A percentile compares a stretch with the other conserved stretches of the same genome.
These are phyloP conservation scores for Rasamsonia emersonii DNA, from an alignment of 2,329 filamentous ascomycete species.

Conservation along the genomic window DNA sequence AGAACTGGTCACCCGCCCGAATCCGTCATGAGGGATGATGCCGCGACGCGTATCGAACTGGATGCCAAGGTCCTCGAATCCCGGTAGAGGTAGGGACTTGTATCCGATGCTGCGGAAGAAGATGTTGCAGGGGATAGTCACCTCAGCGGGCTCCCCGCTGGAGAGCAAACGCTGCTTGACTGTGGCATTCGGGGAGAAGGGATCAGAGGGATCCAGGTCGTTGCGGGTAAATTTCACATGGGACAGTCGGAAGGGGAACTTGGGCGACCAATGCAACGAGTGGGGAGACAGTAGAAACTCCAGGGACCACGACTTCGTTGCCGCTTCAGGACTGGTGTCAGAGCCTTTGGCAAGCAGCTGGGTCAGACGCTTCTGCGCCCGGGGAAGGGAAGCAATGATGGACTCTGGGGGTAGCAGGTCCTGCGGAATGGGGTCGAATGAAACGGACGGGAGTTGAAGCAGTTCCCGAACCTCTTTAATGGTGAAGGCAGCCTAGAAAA, in stretches of 20 bases:
- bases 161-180: conserved; percentile 38
- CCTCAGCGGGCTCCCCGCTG: conserved; percentile 40
- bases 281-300: conserved; percentile 76
- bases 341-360: conserved; percentile 75
- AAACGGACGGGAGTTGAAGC: conserved; percentile 63
- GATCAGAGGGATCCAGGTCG: conserved; percentile 39
- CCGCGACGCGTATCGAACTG: conserved; percentile 68
- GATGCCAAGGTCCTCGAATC: conserved; percentile 63
- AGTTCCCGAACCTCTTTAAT: conserved; percentile 91
- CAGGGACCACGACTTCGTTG: conserved; percentile 68
- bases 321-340: conserved; percentile 36
- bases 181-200: conserved; percentile 43
- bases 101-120: conserved; percentile 96
- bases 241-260: conserved; percentile 45
- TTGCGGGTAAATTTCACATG: conserved; percentile 59
- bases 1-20: conserved; percentile 58
- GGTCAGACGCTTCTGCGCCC: conserved; percentile 67
- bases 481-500: conserved; percentile 72
- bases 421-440: conserved; percentile 60
- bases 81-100: conserved; percentile 67
- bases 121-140: conserved; percentile 55
- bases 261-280: conserved; percentile 50
- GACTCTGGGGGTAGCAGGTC: conserved; percentile 54
- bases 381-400: conserved; percentile 60
- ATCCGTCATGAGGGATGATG: conserved; percentile 71